A percentile compares a stretch with the other conserved stretches of the same genome.
phyloP scores from a whole-genome alignment of 108 stramenopile species.

The Phaeodactylum tricornutum region DNA sequence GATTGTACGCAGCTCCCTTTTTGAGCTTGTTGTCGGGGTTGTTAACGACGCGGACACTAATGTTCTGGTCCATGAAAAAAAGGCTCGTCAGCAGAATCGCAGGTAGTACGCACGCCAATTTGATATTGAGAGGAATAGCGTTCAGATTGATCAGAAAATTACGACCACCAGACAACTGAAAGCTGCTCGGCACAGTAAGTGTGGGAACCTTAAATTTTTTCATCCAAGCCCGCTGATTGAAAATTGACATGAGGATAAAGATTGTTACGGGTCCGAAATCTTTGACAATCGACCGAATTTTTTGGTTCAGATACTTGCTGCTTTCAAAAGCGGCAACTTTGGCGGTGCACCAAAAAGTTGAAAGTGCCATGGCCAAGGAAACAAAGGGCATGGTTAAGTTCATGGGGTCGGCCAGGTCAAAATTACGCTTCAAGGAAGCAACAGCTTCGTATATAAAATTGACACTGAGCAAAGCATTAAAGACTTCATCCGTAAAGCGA shows the following conservation, averaged over 20 bases:
- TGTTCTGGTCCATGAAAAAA: conserved; percentile 97
- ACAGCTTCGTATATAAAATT: conserved; percentile 93
- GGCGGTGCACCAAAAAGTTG: conserved; percentile 59
- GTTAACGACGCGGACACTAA: conserved; percentile 87
- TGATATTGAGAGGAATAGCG: conserved; percentile 43
- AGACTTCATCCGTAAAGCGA: conserved; percentile 95
- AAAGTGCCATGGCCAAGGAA: conserved; percentile 56
- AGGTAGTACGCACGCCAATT: conserved; percentile 76
- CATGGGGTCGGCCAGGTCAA: conserved; percentile 62
- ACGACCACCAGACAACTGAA: conserved; percentile 73
- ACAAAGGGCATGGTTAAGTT: conserved; percentile 81
- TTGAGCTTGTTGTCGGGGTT: conserved; percentile 81
- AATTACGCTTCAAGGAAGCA: conserved; percentile 56
- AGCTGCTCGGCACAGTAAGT: conserved; percentile 58
- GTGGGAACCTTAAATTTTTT: conserved; percentile 70
- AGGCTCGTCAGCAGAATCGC: conserved; percentile 78
- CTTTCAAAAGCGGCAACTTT: conserved; percentile 56
- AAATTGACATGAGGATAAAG: conserved; percentile 65
- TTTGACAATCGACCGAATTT: conserved; percentile 66
- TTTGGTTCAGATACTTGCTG: conserved; percentile 61
- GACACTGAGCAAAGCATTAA: conserved; percentile 87
- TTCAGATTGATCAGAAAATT: conserved; percentile 59
- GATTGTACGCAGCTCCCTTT: conserved; percentile 87
- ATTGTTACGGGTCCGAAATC: conserved; percentile 89
- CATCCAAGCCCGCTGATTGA: conserved; percentile 52